phyloP scores from a whole-genome alignment of 1,284 basidiomycete genomes.

The Anthracocystis panici-leucophaei region DNA sequence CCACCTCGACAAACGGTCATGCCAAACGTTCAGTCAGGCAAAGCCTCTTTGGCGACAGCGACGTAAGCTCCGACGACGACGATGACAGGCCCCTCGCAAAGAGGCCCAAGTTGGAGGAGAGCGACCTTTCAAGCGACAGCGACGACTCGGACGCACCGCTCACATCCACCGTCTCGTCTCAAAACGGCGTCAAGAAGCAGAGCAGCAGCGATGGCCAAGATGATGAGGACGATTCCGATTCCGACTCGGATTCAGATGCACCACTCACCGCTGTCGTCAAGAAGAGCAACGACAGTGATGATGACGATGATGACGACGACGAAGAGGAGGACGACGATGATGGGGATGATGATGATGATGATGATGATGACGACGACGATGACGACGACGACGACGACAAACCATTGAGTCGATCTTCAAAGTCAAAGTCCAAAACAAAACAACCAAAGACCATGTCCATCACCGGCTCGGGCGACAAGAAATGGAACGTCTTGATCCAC shows the following conservation, averaged over 20 bases:
- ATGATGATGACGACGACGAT: conserved; percentile 52
- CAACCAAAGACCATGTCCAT: conserved; percentile 50
- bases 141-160: conserved; percentile 54
- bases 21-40: conserved; percentile 33
- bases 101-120: conserved; percentile 26
- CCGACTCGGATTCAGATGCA: conserved; percentile 54
- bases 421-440: conserved; percentile 37
- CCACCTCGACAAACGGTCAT: conserved; percentile 33
- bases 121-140: conserved; percentile 33
- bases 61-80: conserved; percentile 44
- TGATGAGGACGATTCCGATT: conserved; percentile 25
- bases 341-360: conserved; percentile 47
- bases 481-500: conserved; percentile 94
- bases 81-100: conserved; percentile 53
- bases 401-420: conserved; percentile 57
- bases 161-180: conserved; percentile 30
- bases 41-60: conserved; percentile 34
- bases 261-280: conserved; percentile 50
- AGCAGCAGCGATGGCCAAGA: conserved; percentile 21
- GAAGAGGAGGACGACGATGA: conserved; percentile 44
- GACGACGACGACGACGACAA: conserved; percentile 73
- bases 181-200: conserved; percentile 46
- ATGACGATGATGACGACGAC: conserved; percentile 44
- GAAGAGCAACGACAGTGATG: conserved; percentile 31
- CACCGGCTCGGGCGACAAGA: conserved; percentile 66